Percentiles rank a stretch among this genome's conserved stretches.
These are phyloP conservation scores for Kitagawia praeruptora DNA, from an alignment of 129 eudicot genomes.

Conservation along the genomic window DNA sequence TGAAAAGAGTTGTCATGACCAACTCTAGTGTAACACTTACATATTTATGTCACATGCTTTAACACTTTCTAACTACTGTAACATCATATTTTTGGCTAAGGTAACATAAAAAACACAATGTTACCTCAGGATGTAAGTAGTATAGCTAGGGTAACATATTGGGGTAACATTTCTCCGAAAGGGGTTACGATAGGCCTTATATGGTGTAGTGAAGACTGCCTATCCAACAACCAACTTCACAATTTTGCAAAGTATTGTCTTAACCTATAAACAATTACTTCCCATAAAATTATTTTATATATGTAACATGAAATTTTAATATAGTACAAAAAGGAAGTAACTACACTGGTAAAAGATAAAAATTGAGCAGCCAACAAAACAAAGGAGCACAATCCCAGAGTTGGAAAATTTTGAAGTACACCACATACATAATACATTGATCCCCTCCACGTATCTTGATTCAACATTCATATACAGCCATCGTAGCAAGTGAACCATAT, in stretches of 20 bases:
- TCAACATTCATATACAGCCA: slow-evolving; percentile 58
- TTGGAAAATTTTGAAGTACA: not conserved
- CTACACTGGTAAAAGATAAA: not conserved
- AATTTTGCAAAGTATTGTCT: not conserved
- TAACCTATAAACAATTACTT: not conserved
- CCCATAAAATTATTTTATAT: not conserved
- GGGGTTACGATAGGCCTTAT: too few species aligned
- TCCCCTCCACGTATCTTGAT: slow-evolving; percentile 79
- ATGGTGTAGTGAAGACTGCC: too few species aligned
- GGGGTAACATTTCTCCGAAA: too few species aligned
- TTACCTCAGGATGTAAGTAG: too few species aligned
- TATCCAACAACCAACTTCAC: not conserved
- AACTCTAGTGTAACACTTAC: too few species aligned
- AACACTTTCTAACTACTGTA: too few species aligned
- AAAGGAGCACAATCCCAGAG: not conserved
- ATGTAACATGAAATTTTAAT: not conserved
- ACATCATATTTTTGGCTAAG: too few species aligned
- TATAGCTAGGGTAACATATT: too few species aligned
- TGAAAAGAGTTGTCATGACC: too few species aligned
- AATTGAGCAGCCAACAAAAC: not conserved
- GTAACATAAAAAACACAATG: too few species aligned
- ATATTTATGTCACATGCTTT: too few species aligned
- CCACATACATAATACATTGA: slow-evolving; percentile 75
- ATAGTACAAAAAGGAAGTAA: not conserved
- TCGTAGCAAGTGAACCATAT: slow-evolving; percentile 94